Evolutionary conservation across 352 stramenopile genomes (phyloP).

Genomic region (Aphanomyces stellatus): DNA sequence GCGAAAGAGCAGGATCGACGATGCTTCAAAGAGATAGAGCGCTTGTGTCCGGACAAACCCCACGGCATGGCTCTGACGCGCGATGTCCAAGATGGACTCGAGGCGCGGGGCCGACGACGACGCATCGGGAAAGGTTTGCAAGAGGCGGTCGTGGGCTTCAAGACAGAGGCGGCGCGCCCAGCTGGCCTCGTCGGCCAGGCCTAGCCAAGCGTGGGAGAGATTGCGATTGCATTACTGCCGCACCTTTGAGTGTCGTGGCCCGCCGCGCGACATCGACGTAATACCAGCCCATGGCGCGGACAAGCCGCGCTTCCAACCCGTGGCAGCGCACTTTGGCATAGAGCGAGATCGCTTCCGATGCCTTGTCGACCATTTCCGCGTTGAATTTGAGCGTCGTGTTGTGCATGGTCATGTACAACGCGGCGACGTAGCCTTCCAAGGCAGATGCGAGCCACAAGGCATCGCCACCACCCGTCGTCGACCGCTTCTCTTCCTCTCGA

Average conservation of each 20-base stretch:
- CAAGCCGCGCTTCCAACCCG: constrained; percentile 61
- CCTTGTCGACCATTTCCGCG: constrained; percentile 69
- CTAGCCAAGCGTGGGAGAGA: too few species aligned
- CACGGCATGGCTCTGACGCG: constrained; percentile 52
- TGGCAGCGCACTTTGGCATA: constrained; percentile 55
- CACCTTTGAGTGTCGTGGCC: constrained; percentile 11
- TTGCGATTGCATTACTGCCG: neutral
- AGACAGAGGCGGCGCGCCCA: constrained; percentile 67
- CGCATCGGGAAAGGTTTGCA: constrained; percentile 37
- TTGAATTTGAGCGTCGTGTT: constrained; percentile 40
- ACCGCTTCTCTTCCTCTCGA: constrained; percentile 52
- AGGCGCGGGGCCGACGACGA: neutral
- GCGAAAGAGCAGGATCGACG: constrained; percentile 28
- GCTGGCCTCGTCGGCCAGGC: constrained; percentile 39
- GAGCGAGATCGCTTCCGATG: constrained; percentile 53
- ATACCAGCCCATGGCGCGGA: constrained; percentile 66
- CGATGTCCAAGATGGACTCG: constrained; percentile 52
- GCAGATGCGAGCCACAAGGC: constrained; percentile 70
- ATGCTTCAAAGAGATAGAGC: constrained; percentile 66
- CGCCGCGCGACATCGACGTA: constrained; percentile 40
- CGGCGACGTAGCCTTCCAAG: constrained; percentile 39
- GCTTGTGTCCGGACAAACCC: constrained; percentile 18
- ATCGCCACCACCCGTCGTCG: constrained; percentile 31
- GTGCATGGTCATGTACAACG: constrained; percentile 7
- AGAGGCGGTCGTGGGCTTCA: constrained; percentile 52